Conservation (phyloP, 1,284 basidiomycete species). For the Irpex lacteus region DNA sequence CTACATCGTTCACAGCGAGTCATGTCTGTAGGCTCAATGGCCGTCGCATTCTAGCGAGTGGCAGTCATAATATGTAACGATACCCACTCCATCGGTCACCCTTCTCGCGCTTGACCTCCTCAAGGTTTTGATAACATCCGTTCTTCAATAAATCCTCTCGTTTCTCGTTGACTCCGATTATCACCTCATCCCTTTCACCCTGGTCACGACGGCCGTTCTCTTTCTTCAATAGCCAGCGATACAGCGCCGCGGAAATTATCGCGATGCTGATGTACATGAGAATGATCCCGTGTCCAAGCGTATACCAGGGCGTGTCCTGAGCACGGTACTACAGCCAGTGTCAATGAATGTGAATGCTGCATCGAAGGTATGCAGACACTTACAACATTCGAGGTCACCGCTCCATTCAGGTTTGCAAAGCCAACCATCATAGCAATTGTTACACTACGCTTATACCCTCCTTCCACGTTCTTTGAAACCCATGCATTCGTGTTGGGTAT, state of each 20-base stretch:
- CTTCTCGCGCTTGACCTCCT: slow-evolving; percentile 36
- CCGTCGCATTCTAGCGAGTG: no score
- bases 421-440: slow-evolving; percentile 39
- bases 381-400: slow-evolving; percentile 44
- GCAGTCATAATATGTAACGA: slow-evolving; percentile 20
- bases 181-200: slow-evolving; percentile 45
- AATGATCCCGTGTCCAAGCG: slow-evolving; percentile 47
- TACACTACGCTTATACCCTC: slow-evolving; percentile 42
- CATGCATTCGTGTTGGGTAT: slow-evolving; percentile 72
- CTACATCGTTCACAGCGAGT: no score
- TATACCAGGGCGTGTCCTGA: slow-evolving; percentile 41
- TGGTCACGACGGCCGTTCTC: slow-evolving; percentile 43
- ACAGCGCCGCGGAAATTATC: slow-evolving; percentile 35
- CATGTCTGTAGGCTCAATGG: no score
- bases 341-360: not conserved
- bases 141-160: slow-evolving; percentile 19
- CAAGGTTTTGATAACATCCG: slow-evolving; percentile 22
- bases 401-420: slow-evolving; percentile 44
- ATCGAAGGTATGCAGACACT: slow-evolving; percentile 14
- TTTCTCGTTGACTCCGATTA: slow-evolving; percentile 31
- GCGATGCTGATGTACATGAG: slow-evolving; percentile 47
- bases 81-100: slow-evolving; percentile 37
- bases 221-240: slow-evolving; percentile 32
- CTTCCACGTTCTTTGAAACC: slow-evolving; percentile 72
- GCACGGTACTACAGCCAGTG: slow-evolving; percentile 17